Conservation (phyloP, 306 rosid species). For the Malus orientalis region DNA sequence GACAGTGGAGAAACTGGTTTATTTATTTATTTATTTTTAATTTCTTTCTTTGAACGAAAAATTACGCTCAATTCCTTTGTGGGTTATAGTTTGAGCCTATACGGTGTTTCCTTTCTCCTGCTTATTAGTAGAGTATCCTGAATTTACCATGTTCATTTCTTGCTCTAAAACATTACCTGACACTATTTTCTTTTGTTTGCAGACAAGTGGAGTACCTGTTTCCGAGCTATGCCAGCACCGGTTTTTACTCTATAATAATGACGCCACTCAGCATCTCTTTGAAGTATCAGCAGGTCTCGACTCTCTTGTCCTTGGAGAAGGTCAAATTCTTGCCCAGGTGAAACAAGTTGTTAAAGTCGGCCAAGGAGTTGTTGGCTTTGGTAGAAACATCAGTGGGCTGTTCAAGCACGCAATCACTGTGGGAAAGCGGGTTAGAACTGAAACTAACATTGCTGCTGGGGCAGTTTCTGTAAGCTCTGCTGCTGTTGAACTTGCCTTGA, state of each 20-base stretch:
- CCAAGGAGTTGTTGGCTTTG: slow-evolving; percentile 90
- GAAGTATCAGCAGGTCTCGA: slow-evolving; percentile 98
- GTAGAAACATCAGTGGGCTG: slow-evolving; percentile 87
- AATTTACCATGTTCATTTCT: neutral
- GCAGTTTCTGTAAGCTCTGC: slow-evolving; percentile 99
- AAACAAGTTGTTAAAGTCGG: slow-evolving; percentile 98
- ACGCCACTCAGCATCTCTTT: slow-evolving; percentile 85
- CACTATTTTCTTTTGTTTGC: slow-evolving; percentile 20
- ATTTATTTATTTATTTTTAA: too few species aligned
- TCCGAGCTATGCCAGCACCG: slow-evolving; percentile 79
- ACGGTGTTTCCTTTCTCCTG: neutral
- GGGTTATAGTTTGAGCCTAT: neutral
- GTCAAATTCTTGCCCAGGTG: slow-evolving; percentile 98
- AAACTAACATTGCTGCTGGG: slow-evolving; percentile 94
- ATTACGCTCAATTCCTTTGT: neutral
- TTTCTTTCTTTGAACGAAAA: neutral
- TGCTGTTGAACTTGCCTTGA: slow-evolving; percentile 84
- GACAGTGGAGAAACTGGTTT: neutral
- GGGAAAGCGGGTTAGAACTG: slow-evolving; percentile 94
- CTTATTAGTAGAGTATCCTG: neutral
- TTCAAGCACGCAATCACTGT: slow-evolving; percentile 98
- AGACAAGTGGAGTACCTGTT: slow-evolving; percentile 91
- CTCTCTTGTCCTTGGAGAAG: slow-evolving; percentile 98
- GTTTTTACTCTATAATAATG: slow-evolving; percentile 76
- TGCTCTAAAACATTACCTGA: neutral